phyloP scores from a whole-genome alignment of 163 green algal genomes.

The Scenedesmus sp. region DNA sequence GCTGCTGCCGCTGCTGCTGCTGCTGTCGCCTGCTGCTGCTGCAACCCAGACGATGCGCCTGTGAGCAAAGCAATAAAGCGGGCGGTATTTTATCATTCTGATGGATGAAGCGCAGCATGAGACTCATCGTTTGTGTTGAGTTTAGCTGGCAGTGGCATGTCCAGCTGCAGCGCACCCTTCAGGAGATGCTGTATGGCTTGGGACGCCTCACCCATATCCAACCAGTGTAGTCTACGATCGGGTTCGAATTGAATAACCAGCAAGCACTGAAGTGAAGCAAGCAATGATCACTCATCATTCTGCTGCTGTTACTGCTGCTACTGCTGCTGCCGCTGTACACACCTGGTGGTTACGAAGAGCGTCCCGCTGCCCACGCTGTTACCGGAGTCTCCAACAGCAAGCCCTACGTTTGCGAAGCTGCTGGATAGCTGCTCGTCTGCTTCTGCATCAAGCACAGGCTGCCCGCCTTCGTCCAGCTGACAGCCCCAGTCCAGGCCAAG shows the following conservation, averaged over 20 bases:
- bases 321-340: background rate
- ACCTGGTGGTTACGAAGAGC: constrained; percentile 62
- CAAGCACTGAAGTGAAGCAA: background rate
- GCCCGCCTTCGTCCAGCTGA: constrained; percentile 4
- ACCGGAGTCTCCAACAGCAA: constrained; percentile 53
- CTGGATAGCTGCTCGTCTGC: constrained; percentile 52
- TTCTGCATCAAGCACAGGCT: constrained; percentile 47
- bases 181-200: background rate
- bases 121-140: no score
- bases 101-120: no score
- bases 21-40: background rate
- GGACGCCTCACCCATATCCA: no score
- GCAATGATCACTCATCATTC: background rate
- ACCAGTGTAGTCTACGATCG: no score
- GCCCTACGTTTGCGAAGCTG: constrained; percentile 48
- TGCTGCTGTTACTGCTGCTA: background rate
- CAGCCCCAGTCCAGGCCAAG: constrained; percentile 52
- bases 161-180: constrained; percentile 15
- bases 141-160: background rate
- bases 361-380: constrained; percentile 44
- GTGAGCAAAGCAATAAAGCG: background rate
- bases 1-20: background rate
- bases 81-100: no score
- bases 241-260: no score
- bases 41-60: constrained; percentile 43